These are phyloP conservation scores for Torulaspora pretoriensis DNA, from an alignment of 1,139 yeast genomes.

Conservation along the genomic window DNA sequence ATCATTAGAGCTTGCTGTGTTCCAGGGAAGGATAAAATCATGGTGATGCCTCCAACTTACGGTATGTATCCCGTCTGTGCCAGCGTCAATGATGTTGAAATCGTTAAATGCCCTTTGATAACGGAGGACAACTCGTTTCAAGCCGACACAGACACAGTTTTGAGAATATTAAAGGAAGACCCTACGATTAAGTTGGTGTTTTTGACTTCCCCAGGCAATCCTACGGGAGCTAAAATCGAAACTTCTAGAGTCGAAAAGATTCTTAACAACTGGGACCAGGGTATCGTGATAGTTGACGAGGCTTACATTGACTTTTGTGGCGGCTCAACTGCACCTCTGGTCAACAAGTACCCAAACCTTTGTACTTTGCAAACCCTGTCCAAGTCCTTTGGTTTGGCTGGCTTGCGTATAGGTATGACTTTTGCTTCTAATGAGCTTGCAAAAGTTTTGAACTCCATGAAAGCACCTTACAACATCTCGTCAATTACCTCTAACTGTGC, in stretches of 20 bases:
- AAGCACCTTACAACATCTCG: conserved; percentile 93
- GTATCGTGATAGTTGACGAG: conserved; percentile 84
- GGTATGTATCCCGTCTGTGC: conserved; percentile 97
- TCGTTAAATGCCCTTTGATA: conserved; percentile 63
- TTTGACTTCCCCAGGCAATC: conserved; percentile 98
- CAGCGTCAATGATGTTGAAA: conserved; percentile 76
- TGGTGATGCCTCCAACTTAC: conserved; percentile 92
- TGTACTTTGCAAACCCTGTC: conserved; percentile 90
- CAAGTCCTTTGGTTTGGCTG: conserved; percentile 94
- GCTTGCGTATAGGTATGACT: conserved; percentile 83
- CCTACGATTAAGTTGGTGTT: conserved; percentile 65
- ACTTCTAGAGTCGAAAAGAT: conserved; percentile 48
- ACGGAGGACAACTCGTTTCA: conserved; percentile 56
- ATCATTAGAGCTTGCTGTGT: conserved; percentile 77
- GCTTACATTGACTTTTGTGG: conserved; percentile 91
- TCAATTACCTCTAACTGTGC: conserved; percentile 77
- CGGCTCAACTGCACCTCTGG: conserved; percentile 75
- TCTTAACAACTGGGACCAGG: conserved; percentile 58
- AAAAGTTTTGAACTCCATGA: conserved; percentile 72
- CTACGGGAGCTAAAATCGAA: conserved; percentile 69
- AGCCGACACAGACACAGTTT: conserved; percentile 55
- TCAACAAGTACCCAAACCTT: conserved; percentile 73
- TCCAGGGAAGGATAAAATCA: conserved; percentile 77
- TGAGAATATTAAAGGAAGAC: conserved; percentile 52
- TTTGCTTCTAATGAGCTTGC: conserved; percentile 61